Percentiles rank a stretch among this genome's conserved stretches.
Conservation (phyloP, 164 flowering plant genomes). For the Vitis labrusca region DNA sequence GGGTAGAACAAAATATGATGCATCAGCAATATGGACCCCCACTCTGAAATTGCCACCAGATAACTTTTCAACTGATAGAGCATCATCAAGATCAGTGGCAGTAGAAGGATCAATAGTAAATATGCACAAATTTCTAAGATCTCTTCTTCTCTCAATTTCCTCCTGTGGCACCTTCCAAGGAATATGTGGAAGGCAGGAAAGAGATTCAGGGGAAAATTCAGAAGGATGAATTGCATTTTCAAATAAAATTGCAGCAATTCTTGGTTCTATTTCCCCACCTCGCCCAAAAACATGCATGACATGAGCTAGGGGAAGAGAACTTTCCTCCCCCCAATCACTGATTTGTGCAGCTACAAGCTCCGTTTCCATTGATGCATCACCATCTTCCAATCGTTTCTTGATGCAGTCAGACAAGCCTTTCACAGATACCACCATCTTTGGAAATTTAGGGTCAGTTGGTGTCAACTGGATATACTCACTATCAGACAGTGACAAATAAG, state of each 20-base stretch:
- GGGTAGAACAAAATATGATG: constrained; percentile 79
- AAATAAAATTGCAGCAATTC: constrained; percentile 75
- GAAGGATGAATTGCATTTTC: constrained; percentile 56
- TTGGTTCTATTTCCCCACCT: constrained; percentile 72
- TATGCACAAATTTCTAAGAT: constrained; percentile 71
- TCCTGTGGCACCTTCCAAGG: constrained; percentile 71
- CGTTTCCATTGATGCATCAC: constrained; percentile 59
- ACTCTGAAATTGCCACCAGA: constrained; percentile 57
- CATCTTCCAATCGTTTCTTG: constrained; percentile 56
- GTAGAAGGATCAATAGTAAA: constrained; percentile 89
- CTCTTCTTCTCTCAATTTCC: constrained; percentile 62
- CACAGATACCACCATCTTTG: constrained; percentile 64
- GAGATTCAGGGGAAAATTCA: constrained; percentile 69
- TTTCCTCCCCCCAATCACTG: constrained; percentile 68
- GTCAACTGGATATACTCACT: constrained; percentile 50
- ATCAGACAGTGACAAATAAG: constrained; percentile 15
- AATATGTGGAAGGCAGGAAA: constrained; percentile 65
- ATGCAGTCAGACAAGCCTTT: constrained; percentile 56
- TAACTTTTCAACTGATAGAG: constrained; percentile 71
- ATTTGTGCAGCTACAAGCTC: constrained; percentile 82
- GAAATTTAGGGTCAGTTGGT: constrained; percentile 72
- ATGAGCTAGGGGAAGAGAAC: constrained; percentile 55
- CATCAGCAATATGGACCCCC: constrained; percentile 95
- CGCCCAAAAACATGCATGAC: constrained; percentile 63
- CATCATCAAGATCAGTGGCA: constrained; percentile 93